Percentiles rank a stretch among this genome's conserved stretches.
These are phyloP conservation scores for Strigomonas culicis DNA, from an alignment of 208 protist genomes.

Conservation along the genomic window DNA sequence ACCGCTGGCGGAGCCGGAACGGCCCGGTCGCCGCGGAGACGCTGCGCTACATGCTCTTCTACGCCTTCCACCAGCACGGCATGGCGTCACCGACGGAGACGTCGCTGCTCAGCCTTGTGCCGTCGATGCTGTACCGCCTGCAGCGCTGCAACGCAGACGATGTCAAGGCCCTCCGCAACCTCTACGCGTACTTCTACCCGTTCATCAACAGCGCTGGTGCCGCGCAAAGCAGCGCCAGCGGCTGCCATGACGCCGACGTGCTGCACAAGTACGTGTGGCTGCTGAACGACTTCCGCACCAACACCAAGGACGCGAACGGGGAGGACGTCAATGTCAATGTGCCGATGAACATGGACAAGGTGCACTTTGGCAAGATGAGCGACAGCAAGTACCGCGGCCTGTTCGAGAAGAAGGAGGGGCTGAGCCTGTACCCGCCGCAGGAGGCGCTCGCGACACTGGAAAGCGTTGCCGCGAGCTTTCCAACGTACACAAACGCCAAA, in stretches of 20 bases:
- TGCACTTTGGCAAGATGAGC: neutral
- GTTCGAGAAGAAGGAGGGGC: no score
- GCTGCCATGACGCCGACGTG: neutral
- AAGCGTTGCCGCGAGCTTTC: neutral
- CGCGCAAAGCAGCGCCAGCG: neutral
- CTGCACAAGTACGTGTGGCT: conserved; percentile 11
- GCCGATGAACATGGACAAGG: no score
- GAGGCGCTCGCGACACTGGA: neutral
- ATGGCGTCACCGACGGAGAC: conserved; percentile 10
- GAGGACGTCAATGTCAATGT: neutral
- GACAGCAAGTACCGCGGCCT: neutral
- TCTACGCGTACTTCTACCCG: conserved; percentile 28
- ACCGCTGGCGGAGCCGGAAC: conserved; percentile 16
- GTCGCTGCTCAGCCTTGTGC: conserved; percentile 30
- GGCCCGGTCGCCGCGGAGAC: conserved; percentile 27
- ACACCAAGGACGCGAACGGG: neutral
- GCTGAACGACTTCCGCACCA: conserved; percentile 12
- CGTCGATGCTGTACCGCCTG: conserved; percentile 60
- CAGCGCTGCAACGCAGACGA: conserved; percentile 47
- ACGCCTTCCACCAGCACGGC: conserved; percentile 12
- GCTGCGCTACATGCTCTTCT: conserved; percentile 31
- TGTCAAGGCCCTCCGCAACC: conserved; percentile 28
- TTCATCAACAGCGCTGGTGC: conserved; percentile 13
- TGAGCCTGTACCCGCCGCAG: no score
- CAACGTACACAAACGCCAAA: neutral